Evolutionary conservation across 148 eudicot genomes (phyloP).

Genomic region (Chenopodium berlandieri): DNA sequence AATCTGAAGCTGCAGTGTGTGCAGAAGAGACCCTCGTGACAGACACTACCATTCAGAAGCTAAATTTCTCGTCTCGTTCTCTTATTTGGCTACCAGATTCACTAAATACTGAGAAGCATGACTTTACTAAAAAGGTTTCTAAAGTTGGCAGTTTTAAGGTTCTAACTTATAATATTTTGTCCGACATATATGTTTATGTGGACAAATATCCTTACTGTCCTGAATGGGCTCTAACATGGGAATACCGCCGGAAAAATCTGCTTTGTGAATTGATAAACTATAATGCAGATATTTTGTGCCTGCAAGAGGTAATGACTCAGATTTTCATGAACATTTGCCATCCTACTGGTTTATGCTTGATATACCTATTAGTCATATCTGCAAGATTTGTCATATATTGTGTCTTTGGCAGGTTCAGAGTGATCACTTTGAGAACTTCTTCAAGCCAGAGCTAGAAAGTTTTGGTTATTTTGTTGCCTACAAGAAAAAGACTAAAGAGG

Average conservation of each 20-base stretch:
- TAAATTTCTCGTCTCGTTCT: conserved; percentile 18
- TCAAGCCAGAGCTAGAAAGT: conserved; percentile 79
- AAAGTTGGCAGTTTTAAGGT: conserved; percentile 56
- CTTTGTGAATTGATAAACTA: conserved; percentile 71
- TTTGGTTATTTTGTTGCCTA: conserved; percentile 79
- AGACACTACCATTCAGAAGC: conserved; percentile 42
- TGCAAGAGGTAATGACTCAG: conserved; percentile 69
- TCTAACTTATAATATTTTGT: conserved; percentile 75
- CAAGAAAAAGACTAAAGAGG: conserved; percentile 77
- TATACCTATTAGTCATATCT: neutral
- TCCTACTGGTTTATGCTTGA: conserved; percentile 3
- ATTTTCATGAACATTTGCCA: neutral
- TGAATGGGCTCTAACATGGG: conserved; percentile 87
- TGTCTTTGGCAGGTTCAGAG: conserved; percentile 71
- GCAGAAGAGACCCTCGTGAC: conserved; percentile 33
- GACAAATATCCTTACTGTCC: conserved; percentile 74
- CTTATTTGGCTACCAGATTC: conserved; percentile 17
- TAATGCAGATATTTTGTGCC: conserved; percentile 83
- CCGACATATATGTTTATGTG: conserved; percentile 49
- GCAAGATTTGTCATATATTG: neutral
- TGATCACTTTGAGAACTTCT: conserved; percentile 86
- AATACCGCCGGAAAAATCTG: conserved; percentile 77
- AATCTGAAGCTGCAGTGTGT: conserved; percentile 30
- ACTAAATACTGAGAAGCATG: conserved; percentile 13
- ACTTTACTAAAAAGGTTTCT: conserved; percentile 20